Evolutionary conservation across 352 stramenopile species (phyloP), one percentile per base, ranked within the genome.

Genomic region (Achlya hypogyna): DNA sequence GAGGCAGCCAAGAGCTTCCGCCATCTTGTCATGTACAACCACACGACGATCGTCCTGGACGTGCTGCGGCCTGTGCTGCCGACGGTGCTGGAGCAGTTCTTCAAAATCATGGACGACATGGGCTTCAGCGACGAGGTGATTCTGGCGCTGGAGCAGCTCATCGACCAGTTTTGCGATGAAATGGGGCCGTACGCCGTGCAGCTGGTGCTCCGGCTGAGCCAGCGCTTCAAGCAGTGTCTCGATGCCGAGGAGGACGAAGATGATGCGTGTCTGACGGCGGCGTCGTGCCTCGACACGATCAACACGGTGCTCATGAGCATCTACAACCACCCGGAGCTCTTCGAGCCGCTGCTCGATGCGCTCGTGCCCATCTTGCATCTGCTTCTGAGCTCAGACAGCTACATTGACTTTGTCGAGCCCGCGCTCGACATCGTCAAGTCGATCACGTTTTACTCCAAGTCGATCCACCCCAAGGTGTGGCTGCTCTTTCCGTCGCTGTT

Each of bases 111-210:
- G 86, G 85, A 89, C 69, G 86, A 95, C 60, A 58, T 67, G 42
- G 60, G 60, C n/a, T 54, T 67, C 20, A 89, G 87, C 42, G 89
- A 97, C 70, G 85, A 94, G 76, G 88, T 96, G 31, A 81, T 93
- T 4, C 74, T 81, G 38, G 86, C 86, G 9, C 65, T 79, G 53
- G 62, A 77, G 23, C 53, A 89, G 3, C 86, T 97, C 51, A 85
- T 97, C 52, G 84, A 94, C 49, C 86, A 82, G 49, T 97, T 94
- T 76, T 85, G 84, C 20, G 86, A 95, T 51, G 81, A 94, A 71
- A 95, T 97, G 59, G 83, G 78, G 20, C 73, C 69, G 16, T 77
- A 81, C 38, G 89, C 89, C 14, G 54, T 88, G 31, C 74, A 81
- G 43, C 71, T 97, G 14, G 82, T 91, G 18, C 78, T 76, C 9